These are phyloP conservation scores for Musa acuminata DNA, from an alignment of 176 grass and related monocot species.

Conservation along the genomic window DNA sequence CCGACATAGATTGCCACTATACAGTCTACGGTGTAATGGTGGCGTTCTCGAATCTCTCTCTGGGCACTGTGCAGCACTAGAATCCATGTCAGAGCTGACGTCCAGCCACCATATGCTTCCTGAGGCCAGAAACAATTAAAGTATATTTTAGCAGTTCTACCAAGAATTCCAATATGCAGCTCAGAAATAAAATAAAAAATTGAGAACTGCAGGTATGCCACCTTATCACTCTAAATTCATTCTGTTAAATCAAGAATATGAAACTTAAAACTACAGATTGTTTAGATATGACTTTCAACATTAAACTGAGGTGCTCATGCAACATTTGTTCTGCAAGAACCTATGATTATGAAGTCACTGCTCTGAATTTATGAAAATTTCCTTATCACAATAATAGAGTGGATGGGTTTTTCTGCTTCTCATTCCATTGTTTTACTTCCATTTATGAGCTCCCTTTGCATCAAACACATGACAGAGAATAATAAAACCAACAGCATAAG, in stretches of 20 bases:
- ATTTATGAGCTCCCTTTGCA: not conserved
- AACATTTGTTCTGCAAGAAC: not conserved
- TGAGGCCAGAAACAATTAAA: conserved; percentile 11
- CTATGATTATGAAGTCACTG: not conserved
- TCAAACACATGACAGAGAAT: not conserved
- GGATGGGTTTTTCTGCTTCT: not conserved
- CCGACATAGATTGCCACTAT: conserved; percentile 80
- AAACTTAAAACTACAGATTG: not conserved
- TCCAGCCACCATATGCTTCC: conserved; percentile 96
- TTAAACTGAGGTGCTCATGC: not conserved
- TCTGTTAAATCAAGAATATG: not conserved
- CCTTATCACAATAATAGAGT: too few species aligned
- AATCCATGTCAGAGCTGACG: conserved; percentile 62
- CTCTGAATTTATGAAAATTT: too few species aligned
- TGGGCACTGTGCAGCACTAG: conserved; percentile 75
- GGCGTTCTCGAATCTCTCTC: conserved; percentile 68
- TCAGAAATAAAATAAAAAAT: not conserved
- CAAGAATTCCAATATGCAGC: not conserved
- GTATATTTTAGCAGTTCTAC: not conserved
- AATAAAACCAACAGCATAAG: not conserved
- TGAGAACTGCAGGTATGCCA: too few species aligned
- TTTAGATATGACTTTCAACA: not conserved
- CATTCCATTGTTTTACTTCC: not conserved
- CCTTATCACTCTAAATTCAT: not conserved
- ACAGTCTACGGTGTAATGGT: conserved; percentile 79